These are phyloP conservation scores for Trifolium subterraneum DNA, from an alignment of 306 rosid species.

Conservation along the genomic window DNA sequence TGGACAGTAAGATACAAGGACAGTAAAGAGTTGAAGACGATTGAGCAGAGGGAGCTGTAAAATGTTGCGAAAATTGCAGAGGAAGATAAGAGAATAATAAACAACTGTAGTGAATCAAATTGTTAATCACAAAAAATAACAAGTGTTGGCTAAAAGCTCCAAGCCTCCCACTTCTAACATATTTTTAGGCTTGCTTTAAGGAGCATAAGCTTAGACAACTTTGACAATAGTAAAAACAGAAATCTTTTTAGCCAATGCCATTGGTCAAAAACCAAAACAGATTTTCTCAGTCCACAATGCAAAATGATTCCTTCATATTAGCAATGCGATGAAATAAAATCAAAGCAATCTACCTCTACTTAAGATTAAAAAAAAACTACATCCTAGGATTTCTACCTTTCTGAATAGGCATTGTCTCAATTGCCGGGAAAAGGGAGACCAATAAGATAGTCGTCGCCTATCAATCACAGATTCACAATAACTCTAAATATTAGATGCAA, in stretches of 20 bases:
- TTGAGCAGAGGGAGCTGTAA: neutral
- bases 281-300: neutral
- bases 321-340: neutral
- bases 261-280: slow-evolving; percentile 18
- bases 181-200: neutral
- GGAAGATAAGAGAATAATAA: neutral
- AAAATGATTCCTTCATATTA: neutral
- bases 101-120: neutral
- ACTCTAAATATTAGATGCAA: neutral
- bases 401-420: neutral
- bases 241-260: neutral
- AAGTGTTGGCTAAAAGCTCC: neutral
- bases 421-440: neutral
- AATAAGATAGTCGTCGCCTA: slow-evolving; percentile 2
- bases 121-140: neutral
- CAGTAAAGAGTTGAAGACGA: neutral
- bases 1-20: neutral
- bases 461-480: neutral
- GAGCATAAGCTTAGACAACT: neutral
- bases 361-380: neutral
- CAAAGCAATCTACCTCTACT: neutral
- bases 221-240: neutral
- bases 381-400: neutral
- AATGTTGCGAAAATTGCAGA: neutral
- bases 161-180: neutral